phyloP scores from a whole-genome alignment of 495 filamentous ascomycete species.

The Aspergillus carlsbadensis region DNA sequence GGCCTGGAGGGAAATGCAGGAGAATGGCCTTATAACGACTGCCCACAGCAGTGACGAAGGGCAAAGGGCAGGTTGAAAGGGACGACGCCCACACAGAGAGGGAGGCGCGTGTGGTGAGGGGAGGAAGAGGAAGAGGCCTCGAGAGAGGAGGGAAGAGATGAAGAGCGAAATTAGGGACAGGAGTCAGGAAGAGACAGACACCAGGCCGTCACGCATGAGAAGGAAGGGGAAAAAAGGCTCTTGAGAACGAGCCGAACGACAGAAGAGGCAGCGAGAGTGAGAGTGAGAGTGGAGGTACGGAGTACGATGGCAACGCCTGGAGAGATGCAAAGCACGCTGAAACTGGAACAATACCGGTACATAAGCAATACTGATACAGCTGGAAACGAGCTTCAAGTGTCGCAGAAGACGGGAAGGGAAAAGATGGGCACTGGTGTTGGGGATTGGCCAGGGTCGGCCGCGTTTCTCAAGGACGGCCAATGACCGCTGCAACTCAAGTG shows the following conservation, averaged over 20 bases:
- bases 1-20: slow-evolving; percentile 21
- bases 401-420: slow-evolving; percentile 17
- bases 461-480: slow-evolving; percentile 21
- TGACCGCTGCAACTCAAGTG: slow-evolving; percentile 7
- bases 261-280: neutral
- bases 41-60: slow-evolving; percentile 26
- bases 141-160: slow-evolving; percentile 14
- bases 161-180: slow-evolving; percentile 18
- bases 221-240: slow-evolving; percentile 31
- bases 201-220: slow-evolving; percentile 19
- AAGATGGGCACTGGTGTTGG: slow-evolving; percentile 2
- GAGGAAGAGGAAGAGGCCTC: slow-evolving; percentile 10
- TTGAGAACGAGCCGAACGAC: neutral
- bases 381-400: slow-evolving; percentile 3
- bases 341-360: slow-evolving; percentile 9
- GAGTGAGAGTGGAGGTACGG: neutral
- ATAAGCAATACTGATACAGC: slow-evolving; percentile 14
- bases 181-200: slow-evolving; percentile 22
- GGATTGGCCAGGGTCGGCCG: slow-evolving; percentile 22
- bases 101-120: slow-evolving; percentile 25
- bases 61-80: slow-evolving; percentile 22
- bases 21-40: slow-evolving; percentile 21
- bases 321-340: neutral
- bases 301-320: neutral
- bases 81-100: slow-evolving; percentile 18